Evolutionary conservation across 2,329 filamentous ascomycete genomes (phyloP), one percentile per base, ranked within the genome.

Genomic region (Ambrosiella xylebori): DNA sequence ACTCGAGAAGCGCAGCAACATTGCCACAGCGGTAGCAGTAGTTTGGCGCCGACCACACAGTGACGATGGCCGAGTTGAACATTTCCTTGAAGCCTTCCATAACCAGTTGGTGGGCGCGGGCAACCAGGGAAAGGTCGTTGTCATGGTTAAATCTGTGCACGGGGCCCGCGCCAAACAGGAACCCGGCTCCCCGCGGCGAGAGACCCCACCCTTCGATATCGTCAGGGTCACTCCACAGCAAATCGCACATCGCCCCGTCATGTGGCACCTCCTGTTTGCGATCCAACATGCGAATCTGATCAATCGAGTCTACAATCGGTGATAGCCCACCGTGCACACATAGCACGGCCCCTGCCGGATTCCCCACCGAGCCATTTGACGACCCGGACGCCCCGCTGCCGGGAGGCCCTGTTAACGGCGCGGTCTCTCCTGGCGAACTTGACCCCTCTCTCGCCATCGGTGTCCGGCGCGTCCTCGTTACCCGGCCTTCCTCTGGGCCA

Each of bases 81-180:
- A 97, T 97, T 69, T 97, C 93, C 72, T 97, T 97, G 71, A 96
- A 98, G 0, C 93, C 93, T 69, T 98, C 93, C 93, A 97, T 98
- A 63, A 98, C 93, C 19, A 98, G 81, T 70, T 98, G 93, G 68
- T 98, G 93, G 0, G 93, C 93, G 58, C 93, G 82, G 15, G 91
- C 93, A 63, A 98, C 93, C 56, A 98, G 77, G 19, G 85, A 88
- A 36, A 98, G 78, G 66, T 95, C 88, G 69, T 98, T 98, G 59
- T 83, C 81, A 70, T 96, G 85, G 71, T 97, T 98, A 74, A 98
- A 98, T 63, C 84, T 82, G 66, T 93, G 94, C 66, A 97, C 91
- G 59, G 97, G 97, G 67, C 96, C 90, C 2, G 87, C 84, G 56
- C 93, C 93, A 64, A 98, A 98, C 11, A 97, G 76, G 73, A 96